Base-by-base conservation (phyloP, 768 basidiomycete species). In the Mycena rebaudengoi region DNA sequence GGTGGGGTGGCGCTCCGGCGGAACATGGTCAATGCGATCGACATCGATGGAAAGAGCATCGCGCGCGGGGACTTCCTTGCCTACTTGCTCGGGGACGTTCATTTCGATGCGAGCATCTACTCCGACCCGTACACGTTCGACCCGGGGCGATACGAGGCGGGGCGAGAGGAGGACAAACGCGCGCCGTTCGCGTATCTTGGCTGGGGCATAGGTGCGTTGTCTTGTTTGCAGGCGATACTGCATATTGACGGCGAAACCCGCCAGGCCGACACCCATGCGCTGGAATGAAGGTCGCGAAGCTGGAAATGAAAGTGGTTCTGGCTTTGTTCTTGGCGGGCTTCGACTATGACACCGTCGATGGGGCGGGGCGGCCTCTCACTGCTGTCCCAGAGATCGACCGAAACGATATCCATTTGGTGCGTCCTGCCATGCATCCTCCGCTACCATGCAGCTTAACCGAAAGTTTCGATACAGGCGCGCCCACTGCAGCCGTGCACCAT, bases 221-320 rank as follows among this genome's bases (percentile, higher is more conserved):
- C n/a, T n/a, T n/a, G n/a, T n/a, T n/a, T n/a, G n/a, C n/a, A n/a
- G n/a, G n/a, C n/a, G n/a, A n/a, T n/a, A n/a, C n/a, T n/a, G n/a
- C n/a, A n/a, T n/a, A n/a, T n/a, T n/a, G n/a, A n/a, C n/a, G n/a
- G n/a, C n/a, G n/a, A n/a, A n/a, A n/a, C n/a, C n/a, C n/a, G 40
- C 40, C 40, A 41, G 40, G 40, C 16, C 40, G 40, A 6, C 40
- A 77, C 13, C 5, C 29, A 13, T 28, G 30, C 60, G 75, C 70
- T 14, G 30, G 45, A 13, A 79, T 79, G 74, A 74, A 73, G 59
- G 58, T 79, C 10, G 80, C 80, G 8, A 81, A 80, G 59, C 65
- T 81, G 7, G 78, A 80, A 53, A 74, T 81, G 29, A 81, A 81
- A 52, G 43, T 78, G 5, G 73, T 79, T 28, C 53, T 79, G 14